These are phyloP conservation scores for Blastosporella zonata DNA, from an alignment of 1,284 basidiomycete species.

Conservation along the genomic window DNA sequence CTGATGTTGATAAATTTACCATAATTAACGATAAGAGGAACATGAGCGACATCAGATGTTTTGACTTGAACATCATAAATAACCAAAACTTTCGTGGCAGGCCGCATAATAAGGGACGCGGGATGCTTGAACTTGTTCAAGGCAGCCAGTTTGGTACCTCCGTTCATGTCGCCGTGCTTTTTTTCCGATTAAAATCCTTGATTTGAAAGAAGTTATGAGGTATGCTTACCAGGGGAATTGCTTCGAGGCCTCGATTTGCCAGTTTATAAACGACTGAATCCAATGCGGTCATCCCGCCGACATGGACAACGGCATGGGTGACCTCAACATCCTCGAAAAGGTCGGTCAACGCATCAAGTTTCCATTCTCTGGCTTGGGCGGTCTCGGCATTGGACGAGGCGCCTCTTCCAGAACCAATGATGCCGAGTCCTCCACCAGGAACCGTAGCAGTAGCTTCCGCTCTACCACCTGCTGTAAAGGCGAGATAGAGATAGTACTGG, in stretches of 20 bases:
- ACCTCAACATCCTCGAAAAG: conserved; percentile 89
- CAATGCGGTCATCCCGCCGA: conserved; percentile 81
- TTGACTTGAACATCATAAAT: conserved; percentile 92
- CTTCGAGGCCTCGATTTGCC: conserved; percentile 81
- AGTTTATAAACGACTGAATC: conserved; percentile 89
- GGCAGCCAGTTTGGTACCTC: conserved; percentile 74
- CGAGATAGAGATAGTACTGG: conserved; percentile 91
- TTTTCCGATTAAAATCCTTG: background rate
- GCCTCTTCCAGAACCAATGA: conserved; percentile 85
- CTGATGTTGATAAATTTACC: conserved; percentile 39
- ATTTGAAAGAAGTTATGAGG: background rate
- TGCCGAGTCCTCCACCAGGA: conserved; percentile 71
- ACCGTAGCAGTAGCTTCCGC: conserved; percentile 54
- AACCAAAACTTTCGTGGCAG: conserved; percentile 74
- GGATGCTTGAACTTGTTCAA: conserved; percentile 76
- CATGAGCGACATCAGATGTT: conserved; percentile 82
- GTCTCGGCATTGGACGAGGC: conserved; percentile 78
- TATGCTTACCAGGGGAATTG: conserved; percentile 70
- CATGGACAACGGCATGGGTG: conserved; percentile 84
- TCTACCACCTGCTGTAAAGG: conserved; percentile 82
- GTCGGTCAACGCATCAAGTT: conserved; percentile 92
- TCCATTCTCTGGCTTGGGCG: conserved; percentile 92
- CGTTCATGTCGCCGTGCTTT: conserved; percentile 85
- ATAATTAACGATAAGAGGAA: conserved; percentile 91
- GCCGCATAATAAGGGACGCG: conserved; percentile 52